These are phyloP conservation scores for Pseudocercospora vitis DNA, from an alignment of 2,329 filamentous ascomycete species.

Conservation along the genomic window DNA sequence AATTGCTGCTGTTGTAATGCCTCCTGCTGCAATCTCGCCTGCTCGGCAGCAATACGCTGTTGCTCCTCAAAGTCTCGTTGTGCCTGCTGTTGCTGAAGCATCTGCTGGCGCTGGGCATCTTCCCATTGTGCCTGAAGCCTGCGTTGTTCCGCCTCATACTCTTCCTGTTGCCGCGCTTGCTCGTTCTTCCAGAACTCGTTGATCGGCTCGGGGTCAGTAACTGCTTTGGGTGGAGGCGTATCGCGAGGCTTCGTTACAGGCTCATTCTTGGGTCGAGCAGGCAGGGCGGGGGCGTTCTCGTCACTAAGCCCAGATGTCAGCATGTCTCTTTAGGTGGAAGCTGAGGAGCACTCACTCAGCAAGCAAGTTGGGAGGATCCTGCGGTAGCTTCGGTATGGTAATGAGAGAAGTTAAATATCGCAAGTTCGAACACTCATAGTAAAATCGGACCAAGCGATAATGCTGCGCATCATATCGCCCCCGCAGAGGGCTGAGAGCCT, in stretches of 20 bases:
- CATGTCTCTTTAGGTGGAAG: too few species aligned
- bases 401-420: constrained; percentile 95
- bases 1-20: constrained; percentile 85
- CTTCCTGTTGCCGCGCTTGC: constrained; percentile 83
- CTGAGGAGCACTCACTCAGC: too few species aligned
- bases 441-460: constrained; percentile 94
- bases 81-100: constrained; percentile 78
- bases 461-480: constrained; percentile 92
- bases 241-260: constrained; percentile 66
- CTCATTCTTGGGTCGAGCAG: constrained; percentile 69
- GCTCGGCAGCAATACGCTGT: constrained; percentile 80
- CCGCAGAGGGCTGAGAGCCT: constrained; percentile 83
- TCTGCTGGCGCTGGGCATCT: constrained; percentile 74
- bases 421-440: constrained; percentile 98
- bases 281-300: constrained; percentile 73
- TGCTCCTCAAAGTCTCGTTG: constrained; percentile 97
- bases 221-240: constrained; percentile 64
- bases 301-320: too few species aligned
- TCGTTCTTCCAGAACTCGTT: constrained; percentile 98
- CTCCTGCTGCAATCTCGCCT: constrained; percentile 87
- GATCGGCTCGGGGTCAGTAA: constrained; percentile 88
- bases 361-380: constrained; percentile 87
- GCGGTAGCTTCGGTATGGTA: constrained; percentile 90
- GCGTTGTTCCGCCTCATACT: constrained; percentile 92
- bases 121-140: constrained; percentile 85